Percentiles rank a stretch among this genome's conserved stretches.
These are phyloP conservation scores for Daldinia vernicosa DNA, from an alignment of 495 filamentous ascomycete genomes.

Conservation along the genomic window DNA sequence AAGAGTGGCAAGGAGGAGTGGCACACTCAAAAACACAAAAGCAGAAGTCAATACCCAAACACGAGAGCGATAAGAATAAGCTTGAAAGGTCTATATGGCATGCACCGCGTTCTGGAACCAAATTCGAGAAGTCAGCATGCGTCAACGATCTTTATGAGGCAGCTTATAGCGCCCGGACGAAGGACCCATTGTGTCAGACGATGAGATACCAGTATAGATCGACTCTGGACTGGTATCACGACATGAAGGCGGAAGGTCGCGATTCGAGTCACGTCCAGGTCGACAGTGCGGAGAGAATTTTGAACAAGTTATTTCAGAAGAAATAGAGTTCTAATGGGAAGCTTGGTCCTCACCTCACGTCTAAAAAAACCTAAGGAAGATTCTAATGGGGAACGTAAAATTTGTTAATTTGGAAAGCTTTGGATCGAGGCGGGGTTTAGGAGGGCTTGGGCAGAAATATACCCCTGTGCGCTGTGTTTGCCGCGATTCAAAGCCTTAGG, in stretches of 20 bases:
- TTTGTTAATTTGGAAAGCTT: not conserved
- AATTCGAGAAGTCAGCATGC: conserved; percentile 44
- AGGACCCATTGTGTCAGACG: conserved; percentile 13
- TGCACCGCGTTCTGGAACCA: conserved; percentile 46
- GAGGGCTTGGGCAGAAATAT: not conserved
- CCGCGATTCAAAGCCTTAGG: not conserved
- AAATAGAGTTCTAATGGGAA: conserved; percentile 1
- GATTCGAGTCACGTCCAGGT: conserved; percentile 52
- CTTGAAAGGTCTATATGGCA: conserved; percentile 54
- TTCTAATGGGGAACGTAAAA: not conserved
- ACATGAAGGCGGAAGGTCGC: conserved; percentile 52
- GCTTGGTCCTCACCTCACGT: not conserved
- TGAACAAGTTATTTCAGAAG: conserved; percentile 26
- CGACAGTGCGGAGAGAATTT: conserved; percentile 48
- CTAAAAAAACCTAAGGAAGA: not conserved
- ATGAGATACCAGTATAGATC: conserved; percentile 52
- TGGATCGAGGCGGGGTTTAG: not conserved
- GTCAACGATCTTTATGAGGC: conserved; percentile 53
- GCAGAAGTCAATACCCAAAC: conserved; percentile 6
- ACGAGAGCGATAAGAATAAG: conserved; percentile 37
- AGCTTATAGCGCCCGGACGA: conserved; percentile 36
- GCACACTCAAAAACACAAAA: not conserved
- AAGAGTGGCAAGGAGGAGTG: conserved; percentile 15
- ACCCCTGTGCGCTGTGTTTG: not conserved
- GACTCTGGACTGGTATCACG: conserved; percentile 56